Evolutionary conservation across 495 filamentous ascomycete species (phyloP), one percentile per base, ranked within the genome.

Genomic region (Eremomyces bilateralis): DNA sequence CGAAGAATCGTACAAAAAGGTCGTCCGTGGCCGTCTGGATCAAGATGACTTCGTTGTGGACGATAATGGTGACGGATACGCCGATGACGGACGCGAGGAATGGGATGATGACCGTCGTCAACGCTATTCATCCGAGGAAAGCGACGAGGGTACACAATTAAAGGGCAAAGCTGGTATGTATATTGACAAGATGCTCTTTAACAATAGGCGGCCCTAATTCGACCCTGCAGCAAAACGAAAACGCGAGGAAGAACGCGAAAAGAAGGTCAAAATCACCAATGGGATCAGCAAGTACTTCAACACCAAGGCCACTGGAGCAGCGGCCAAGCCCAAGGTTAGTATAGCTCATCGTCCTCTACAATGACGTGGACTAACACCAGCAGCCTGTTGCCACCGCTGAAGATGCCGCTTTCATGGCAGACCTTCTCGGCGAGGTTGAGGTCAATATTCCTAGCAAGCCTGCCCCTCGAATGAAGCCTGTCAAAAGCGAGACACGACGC

Each of bases 1-100:
- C 50, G 88, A 97, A 44, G 84, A 91, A 47, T 76, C 78, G 32
- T 97, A 97, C 63, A 93, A 92, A 56, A 88, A 92, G 50, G 71
- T 94, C 36, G 82, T 97, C 27, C 69, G 85, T 24, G 70, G 75
- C 29, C 76, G 90, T 15, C 63, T 97, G 29, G 80, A 91, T 50
- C 66, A 84, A 49, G 88, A 97, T 51, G 88, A 97, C 57, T 97
- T 97, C 40, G 85, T 97, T 36, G 80, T 97, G 15, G 56, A 57
- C 39, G 56, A 59, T 40, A 56, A 56, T 40, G 56, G 56, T 29
- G 46, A 46, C 34, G 56, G 54, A 4, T 97, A 97, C 50, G 85
- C 78, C 34, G 88, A 97, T 48, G 90, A 97, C 50, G 88, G 88
- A 37, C 78, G 88, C 33, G 88, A 97, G 51, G 88, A 93, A 30